Evolutionary conservation across 2,329 filamentous ascomycete genomes (phyloP).

Genomic region (Aulographum hederae): DNA sequence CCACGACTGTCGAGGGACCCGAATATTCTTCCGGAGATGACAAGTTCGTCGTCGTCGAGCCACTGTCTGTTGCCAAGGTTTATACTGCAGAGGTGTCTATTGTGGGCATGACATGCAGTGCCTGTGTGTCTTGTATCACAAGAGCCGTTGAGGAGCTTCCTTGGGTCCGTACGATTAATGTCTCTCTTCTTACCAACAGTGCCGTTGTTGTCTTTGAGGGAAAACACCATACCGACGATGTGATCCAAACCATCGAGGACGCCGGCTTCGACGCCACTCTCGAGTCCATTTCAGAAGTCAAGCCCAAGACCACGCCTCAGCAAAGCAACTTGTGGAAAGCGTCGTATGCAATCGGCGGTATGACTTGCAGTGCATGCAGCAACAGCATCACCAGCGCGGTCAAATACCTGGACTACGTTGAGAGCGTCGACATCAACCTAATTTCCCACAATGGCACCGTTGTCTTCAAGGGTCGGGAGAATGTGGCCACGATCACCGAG

Average conservation of each 20-base stretch:
- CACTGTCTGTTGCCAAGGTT: not conserved
- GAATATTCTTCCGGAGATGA: conserved; percentile 4
- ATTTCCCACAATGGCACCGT: conserved; percentile 31
- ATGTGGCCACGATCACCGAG: conserved; percentile 26
- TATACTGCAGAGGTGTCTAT: conserved; percentile 4
- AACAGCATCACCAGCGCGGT: conserved; percentile 29
- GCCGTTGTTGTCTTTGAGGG: conserved; percentile 9
- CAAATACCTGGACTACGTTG: conserved; percentile 25
- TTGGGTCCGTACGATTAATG: conserved; percentile 8
- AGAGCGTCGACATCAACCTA: conserved; percentile 29
- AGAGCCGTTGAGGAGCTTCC: conserved; percentile 7
- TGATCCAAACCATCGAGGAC: conserved; percentile 9
- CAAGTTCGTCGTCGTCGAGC: conserved; percentile 9
- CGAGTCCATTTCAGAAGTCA: conserved; percentile 6
- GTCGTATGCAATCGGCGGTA: conserved; percentile 33
- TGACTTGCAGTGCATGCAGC: conserved; percentile 40
- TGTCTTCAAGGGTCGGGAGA: conserved; percentile 27
- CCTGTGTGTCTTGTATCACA: conserved; percentile 8
- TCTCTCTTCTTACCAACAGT: conserved; percentile 9
- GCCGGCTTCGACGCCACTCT: conserved; percentile 10
- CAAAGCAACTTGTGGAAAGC: conserved; percentile 12
- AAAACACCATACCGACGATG: conserved; percentile 5
- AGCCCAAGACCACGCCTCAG: not conserved
- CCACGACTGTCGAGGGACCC: no score
- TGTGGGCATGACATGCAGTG: conserved; percentile 13